Conservation (phyloP, 2,329 filamentous ascomycete genomes). For the Aspergillus chevalieri region DNA sequence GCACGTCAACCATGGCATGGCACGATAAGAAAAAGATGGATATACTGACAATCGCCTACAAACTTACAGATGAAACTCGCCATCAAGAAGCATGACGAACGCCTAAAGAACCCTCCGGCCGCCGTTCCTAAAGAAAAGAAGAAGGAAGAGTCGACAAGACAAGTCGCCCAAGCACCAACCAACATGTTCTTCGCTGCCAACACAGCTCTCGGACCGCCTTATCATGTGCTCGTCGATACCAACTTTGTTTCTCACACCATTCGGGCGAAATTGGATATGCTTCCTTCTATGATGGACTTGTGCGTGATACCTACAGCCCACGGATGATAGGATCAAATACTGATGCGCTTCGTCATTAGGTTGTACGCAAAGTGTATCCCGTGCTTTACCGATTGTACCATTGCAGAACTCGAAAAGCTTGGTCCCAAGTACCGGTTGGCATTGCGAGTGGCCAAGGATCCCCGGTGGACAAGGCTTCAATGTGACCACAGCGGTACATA, state of each 20-base stretch:
- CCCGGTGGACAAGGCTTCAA: conserved; percentile 75
- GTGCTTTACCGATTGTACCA: conserved; percentile 76
- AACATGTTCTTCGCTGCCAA: conserved; percentile 87
- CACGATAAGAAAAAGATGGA: conserved; percentile 61
- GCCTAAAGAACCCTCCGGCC: conserved; percentile 10
- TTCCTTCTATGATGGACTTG: conserved; percentile 84
- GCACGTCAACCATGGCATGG: conserved; percentile 74
- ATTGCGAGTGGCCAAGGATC: conserved; percentile 77
- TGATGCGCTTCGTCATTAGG: conserved; percentile 24
- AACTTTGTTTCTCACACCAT: conserved; percentile 91
- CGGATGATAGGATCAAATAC: too few relatives aligned
- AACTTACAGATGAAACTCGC: conserved; percentile 16
- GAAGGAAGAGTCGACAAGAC: conserved; percentile 11
- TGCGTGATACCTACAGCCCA: conserved; percentile 2
- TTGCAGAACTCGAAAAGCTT: conserved; percentile 83
- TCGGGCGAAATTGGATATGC: conserved; percentile 78
- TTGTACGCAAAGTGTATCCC: conserved; percentile 87
- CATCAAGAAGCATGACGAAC: conserved; percentile 15
- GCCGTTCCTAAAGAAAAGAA: conserved; percentile 10
- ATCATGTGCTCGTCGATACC: conserved; percentile 74
- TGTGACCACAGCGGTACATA: conserved; percentile 89
- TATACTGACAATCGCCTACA: not conserved
- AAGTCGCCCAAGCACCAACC: conserved; percentile 54
- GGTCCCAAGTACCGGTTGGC: conserved; percentile 85
- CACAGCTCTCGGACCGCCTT: conserved; percentile 75